Conservation (phyloP, 1,284 basidiomycete genomes). For the Malassezia obtusa region DNA sequence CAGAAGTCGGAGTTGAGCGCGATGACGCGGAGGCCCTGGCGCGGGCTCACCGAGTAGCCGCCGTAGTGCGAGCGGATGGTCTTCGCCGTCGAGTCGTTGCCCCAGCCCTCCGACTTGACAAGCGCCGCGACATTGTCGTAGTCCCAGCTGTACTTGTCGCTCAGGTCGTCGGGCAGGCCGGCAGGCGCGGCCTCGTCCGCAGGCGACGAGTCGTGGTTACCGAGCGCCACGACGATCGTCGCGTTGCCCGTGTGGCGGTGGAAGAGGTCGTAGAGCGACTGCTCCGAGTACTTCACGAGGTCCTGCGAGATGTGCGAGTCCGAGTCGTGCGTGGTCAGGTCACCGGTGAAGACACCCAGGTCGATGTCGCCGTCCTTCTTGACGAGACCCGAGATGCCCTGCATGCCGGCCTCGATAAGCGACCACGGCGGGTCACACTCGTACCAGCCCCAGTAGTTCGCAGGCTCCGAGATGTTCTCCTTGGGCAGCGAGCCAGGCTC, state of each 20-base stretch:
- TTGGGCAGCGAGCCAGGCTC: constrained; percentile 22
- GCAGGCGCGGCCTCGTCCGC: constrained; percentile 29
- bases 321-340: constrained; percentile 56
- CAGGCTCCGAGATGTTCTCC: constrained; percentile 27
- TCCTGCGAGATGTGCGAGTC: constrained; percentile 37
- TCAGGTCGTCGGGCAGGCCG: constrained; percentile 30
- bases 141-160: constrained; percentile 40
- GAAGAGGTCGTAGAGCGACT: constrained; percentile 38
- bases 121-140: constrained; percentile 36
- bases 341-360: constrained; percentile 65
- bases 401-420: constrained; percentile 57
- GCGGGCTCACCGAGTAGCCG: constrained; percentile 62
- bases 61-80: constrained; percentile 63
- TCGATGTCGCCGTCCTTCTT: constrained; percentile 55
- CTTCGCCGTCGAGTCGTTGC: constrained; percentile 56
- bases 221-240: constrained; percentile 45
- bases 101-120: constrained; percentile 56
- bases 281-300: constrained; percentile 40
- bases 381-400: constrained; percentile 61
- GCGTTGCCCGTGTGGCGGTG: constrained; percentile 27
- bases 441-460: constrained; percentile 43
- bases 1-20: constrained; percentile 62
- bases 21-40: constrained; percentile 63
- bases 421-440: constrained; percentile 62
- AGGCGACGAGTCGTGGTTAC: constrained; percentile 44